Conservation (phyloP, 2,329 filamentous ascomycete species). For the Didymella exigua region DNA sequence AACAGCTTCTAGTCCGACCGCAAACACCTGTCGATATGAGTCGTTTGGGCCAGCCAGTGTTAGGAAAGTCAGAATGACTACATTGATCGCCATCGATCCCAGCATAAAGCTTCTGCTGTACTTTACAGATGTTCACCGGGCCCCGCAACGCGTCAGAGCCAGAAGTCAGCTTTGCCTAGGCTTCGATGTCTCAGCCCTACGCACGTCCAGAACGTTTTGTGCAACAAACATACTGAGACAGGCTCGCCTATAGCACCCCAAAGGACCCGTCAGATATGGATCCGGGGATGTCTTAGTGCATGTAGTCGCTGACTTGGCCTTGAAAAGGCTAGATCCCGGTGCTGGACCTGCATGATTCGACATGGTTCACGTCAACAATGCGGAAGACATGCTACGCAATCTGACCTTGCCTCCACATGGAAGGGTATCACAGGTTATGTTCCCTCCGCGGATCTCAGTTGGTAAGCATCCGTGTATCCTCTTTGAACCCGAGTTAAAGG, state of each 20-base stretch:
- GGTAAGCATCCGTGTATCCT: neutral
- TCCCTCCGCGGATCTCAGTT: neutral
- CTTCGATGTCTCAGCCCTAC: slow-evolving; percentile 36
- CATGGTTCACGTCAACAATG: slow-evolving; percentile 8
- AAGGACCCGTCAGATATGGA: slow-evolving; percentile 17
- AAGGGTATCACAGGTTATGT: neutral
- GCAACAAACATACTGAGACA: slow-evolving; percentile 23
- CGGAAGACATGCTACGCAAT: slow-evolving; percentile 4
- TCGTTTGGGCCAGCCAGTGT: neutral
- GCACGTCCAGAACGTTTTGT: slow-evolving; percentile 35
- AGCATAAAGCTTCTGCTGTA: neutral
- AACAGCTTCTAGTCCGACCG: neutral
- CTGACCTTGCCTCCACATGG: slow-evolving; percentile 6
- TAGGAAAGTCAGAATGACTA: slow-evolving; percentile 8
- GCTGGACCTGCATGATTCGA: slow-evolving; percentile 10
- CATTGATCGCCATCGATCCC: neutral
- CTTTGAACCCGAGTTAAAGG: neutral
- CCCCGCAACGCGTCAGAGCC: neutral
- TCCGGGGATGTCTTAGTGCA: slow-evolving; percentile 19
- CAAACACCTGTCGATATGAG: slow-evolving; percentile 2
- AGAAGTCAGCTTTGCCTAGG: slow-evolving; percentile 23
- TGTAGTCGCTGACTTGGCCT: too few relatives aligned
- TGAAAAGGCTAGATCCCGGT: too few relatives aligned
- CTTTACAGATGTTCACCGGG: neutral
- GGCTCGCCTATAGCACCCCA: slow-evolving; percentile 14